Percentiles rank a stretch among this genome's conserved stretches.
phyloP scores from a whole-genome alignment of 2,329 filamentous ascomycete species.

The Penicillium corylophilum region DNA sequence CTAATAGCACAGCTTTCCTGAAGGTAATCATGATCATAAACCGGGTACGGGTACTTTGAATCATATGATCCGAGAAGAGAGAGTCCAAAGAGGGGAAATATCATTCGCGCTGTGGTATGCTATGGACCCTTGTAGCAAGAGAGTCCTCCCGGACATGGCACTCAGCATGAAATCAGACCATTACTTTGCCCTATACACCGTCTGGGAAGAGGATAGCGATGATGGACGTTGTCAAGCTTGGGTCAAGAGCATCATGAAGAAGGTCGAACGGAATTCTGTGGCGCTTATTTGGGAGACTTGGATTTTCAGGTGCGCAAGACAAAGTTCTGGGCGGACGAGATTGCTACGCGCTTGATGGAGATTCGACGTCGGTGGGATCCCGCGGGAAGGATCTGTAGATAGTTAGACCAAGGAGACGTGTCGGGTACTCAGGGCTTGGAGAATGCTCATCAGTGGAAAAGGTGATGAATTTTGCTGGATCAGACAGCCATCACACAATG shows the following conservation, averaged over 20 bases:
- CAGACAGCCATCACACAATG: too few species aligned
- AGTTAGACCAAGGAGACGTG: slow-evolving; percentile 46
- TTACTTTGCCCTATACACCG: slow-evolving; percentile 55
- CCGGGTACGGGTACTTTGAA: too few species aligned
- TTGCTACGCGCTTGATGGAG: slow-evolving; percentile 44
- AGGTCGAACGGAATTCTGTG: slow-evolving; percentile 45
- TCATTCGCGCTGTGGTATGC: slow-evolving; percentile 52
- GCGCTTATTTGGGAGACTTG: slow-evolving; percentile 56
- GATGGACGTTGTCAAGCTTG: slow-evolving; percentile 48
- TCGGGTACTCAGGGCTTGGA: too few species aligned
- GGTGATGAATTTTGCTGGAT: too few species aligned
- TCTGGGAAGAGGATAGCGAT: slow-evolving; percentile 51
- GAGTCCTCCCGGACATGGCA: slow-evolving; percentile 52
- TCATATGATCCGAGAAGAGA: too few species aligned
- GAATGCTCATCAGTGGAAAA: too few species aligned
- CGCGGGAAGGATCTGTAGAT: slow-evolving; percentile 38
- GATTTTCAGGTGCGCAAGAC: slow-evolving; percentile 52
- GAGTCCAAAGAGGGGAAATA: too few species aligned
- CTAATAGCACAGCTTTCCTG: too few species aligned
- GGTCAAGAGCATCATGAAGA: slow-evolving; percentile 44
- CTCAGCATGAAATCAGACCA: slow-evolving; percentile 57
- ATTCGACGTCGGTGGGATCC: slow-evolving; percentile 33
- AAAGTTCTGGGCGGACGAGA: slow-evolving; percentile 50
- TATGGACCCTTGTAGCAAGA: slow-evolving; percentile 51
- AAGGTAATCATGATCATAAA: too few species aligned